A percentile compares a stretch with the other conserved stretches of the same genome.
These are phyloP conservation scores for Linum lewisii DNA, from an alignment of 345 rosid species.

Conservation along the genomic window DNA sequence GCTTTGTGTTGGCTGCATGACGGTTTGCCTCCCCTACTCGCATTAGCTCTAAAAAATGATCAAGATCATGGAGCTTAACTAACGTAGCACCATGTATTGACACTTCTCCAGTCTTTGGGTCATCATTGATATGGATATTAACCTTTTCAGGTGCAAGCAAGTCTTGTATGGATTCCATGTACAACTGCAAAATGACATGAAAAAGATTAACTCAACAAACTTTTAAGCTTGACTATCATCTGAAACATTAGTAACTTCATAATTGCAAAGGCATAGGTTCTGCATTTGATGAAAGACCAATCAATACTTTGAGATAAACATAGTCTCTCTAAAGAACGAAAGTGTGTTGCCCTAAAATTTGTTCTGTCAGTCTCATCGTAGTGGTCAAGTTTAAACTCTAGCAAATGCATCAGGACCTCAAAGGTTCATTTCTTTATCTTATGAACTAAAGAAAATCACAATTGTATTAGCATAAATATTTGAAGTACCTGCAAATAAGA, in stretches of 20 bases:
- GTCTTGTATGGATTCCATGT: conserved; percentile 93
- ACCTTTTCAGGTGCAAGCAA: conserved; percentile 73
- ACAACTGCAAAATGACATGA: conserved; percentile 40
- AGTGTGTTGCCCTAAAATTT: not conserved
- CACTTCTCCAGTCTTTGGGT: conserved; percentile 76
- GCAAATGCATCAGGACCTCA: not conserved
- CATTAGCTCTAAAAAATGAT: conserved; percentile 61
- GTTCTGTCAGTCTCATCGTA: not conserved
- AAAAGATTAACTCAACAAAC: not conserved
- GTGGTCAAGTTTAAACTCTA: not conserved
- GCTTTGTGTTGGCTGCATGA: conserved; percentile 78
- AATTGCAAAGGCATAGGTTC: not conserved
- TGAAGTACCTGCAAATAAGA: conserved; percentile 75
- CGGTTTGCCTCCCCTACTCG: conserved; percentile 87
- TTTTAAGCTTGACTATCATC: conserved; percentile 4
- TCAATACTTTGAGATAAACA: too few relatives aligned
- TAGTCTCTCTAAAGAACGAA: too few relatives aligned
- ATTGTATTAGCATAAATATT: not conserved
- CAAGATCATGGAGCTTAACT: conserved; percentile 49
- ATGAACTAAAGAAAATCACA: too few relatives aligned
- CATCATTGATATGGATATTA: conserved; percentile 68
- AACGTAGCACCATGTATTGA: conserved; percentile 62
- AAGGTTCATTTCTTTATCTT: not conserved
- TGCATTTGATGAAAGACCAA: too few relatives aligned
- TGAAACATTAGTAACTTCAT: not conserved